phyloP scores from a whole-genome alignment of 495 filamentous ascomycete species.

The Recurvomyces mirabilis region DNA sequence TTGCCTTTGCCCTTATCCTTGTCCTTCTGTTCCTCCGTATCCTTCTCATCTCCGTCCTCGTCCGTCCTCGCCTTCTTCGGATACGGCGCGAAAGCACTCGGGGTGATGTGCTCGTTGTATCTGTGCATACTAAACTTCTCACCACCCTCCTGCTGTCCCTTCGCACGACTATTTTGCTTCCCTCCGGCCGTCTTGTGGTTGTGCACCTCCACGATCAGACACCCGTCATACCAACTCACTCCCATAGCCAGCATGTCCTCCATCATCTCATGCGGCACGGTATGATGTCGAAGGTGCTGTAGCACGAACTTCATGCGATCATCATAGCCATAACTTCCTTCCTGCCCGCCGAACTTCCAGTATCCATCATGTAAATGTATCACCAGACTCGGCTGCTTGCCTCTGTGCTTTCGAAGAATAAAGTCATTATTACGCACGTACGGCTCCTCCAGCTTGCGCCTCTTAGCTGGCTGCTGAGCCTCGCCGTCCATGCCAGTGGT shows the following conservation, averaged over 20 bases:
- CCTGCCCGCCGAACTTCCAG: conserved; percentile 90
- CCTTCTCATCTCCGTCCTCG: conserved; percentile 26
- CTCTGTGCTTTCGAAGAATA: conserved; percentile 73
- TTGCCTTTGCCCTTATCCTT: conserved; percentile 38
- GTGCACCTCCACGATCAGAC: conserved; percentile 83
- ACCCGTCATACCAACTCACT: conserved; percentile 88
- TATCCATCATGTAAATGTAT: conserved; percentile 75
- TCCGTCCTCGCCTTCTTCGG: conserved; percentile 27
- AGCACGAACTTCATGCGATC: conserved; percentile 81
- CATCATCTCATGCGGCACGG: conserved; percentile 63
- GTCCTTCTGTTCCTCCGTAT: conserved; percentile 35
- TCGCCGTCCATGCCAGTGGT: conserved; percentile 1
- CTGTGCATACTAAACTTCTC: conserved; percentile 83
- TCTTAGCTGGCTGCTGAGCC: conserved; percentile 2
- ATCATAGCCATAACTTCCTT: conserved; percentile 80
- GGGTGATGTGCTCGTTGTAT: conserved; percentile 74
- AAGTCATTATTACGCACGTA: conserved; percentile 46
- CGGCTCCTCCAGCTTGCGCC: conserved; percentile 15
- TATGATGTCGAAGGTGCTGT: conserved; percentile 57
- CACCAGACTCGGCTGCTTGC: conserved; percentile 65
- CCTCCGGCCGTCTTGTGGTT: conserved; percentile 62
- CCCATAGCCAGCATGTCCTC: conserved; percentile 53
- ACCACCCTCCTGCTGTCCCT: conserved; percentile 41
- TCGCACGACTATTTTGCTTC: conserved; percentile 41
- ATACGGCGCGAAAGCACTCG: conserved; percentile 74